These are phyloP conservation scores for Leishmania tropica DNA, from an alignment of 208 protist species.

Conservation along the genomic window DNA sequence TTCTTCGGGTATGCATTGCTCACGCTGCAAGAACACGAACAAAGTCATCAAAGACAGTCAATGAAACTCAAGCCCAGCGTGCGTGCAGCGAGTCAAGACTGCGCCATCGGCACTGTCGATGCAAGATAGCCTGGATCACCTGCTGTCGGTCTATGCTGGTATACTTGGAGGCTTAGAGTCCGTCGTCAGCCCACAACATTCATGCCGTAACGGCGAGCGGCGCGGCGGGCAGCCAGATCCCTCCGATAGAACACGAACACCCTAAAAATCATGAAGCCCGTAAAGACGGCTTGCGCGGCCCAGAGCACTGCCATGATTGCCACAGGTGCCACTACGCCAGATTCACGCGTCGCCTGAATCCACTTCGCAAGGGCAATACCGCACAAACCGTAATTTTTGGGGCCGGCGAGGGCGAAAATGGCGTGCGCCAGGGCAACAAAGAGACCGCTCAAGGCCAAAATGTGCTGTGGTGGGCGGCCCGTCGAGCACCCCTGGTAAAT, in stretches of 20 bases:
- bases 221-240: constrained; percentile 60
- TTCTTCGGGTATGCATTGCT: neutral
- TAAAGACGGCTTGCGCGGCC: constrained; percentile 43
- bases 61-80: neutral
- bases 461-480: constrained; percentile 43
- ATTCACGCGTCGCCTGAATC: constrained; percentile 34
- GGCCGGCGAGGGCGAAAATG: constrained; percentile 62
- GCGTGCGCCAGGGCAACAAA: constrained; percentile 50
- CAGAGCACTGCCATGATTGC: constrained; percentile 62
- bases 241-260: constrained; percentile 70
- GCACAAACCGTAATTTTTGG: constrained; percentile 45
- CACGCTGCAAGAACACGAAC: neutral
- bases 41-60: neutral
- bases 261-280: constrained; percentile 47
- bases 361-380: constrained; percentile 49
- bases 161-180: neutral
- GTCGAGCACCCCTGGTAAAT: constrained; percentile 62
- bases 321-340: constrained; percentile 40
- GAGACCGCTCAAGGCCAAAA: constrained; percentile 61
- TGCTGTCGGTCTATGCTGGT: neutral
- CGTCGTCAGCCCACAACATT: constrained; percentile 16
- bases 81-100: neutral
- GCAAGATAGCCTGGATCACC: neutral
- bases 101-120: neutral
- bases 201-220: constrained; percentile 22